Percentiles rank a stretch among this genome's conserved stretches.
phyloP scores from a whole-genome alignment of 2,329 filamentous ascomycete species.

The Fusarium coicis region DNA sequence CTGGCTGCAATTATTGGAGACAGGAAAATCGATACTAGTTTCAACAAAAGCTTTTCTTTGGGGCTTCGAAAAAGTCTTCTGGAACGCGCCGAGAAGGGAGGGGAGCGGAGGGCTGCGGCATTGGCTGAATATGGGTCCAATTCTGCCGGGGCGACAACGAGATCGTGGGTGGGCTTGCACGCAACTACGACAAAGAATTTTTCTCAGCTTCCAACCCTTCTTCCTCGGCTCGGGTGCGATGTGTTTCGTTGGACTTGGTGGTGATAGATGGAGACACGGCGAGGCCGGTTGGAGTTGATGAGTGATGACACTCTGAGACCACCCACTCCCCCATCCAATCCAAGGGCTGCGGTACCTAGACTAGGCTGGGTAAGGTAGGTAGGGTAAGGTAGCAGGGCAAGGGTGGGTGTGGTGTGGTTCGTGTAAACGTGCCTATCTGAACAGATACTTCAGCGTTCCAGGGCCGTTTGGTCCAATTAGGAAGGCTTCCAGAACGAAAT shows the following conservation, averaged over 20 bases:
- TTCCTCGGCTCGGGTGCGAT: not conserved
- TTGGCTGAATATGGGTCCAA: conserved; percentile 18
- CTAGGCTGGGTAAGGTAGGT: not conserved
- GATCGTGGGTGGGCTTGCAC: conserved; percentile 12
- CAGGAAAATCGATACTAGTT: conserved; percentile 25
- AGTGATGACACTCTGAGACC: conserved; percentile 31
- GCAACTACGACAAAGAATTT: conserved; percentile 15
- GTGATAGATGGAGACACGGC: conserved; percentile 46
- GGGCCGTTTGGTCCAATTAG: conserved; percentile 12
- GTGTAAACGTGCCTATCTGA: conserved; percentile 7
- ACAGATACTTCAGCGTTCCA: not conserved
- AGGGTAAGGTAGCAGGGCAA: not conserved
- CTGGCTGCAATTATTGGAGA: conserved; percentile 27
- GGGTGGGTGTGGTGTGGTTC: conserved; percentile 27
- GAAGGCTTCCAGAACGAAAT: conserved; percentile 43
- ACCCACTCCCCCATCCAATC: conserved; percentile 4
- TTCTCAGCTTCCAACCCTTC: not conserved
- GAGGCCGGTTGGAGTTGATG: conserved; percentile 40
- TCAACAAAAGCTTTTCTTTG: conserved; percentile 9
- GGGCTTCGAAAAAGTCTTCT: conserved; percentile 30
- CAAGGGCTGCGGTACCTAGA: conserved; percentile 1
- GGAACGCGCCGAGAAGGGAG: conserved; percentile 19
- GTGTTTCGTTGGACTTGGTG: conserved; percentile 8
- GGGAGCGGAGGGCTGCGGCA: not conserved
- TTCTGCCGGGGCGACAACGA: conserved; percentile 9